Base-by-base conservation (phyloP, 2,329 filamentous ascomycete genomes). In the Penicillium freii region DNA sequence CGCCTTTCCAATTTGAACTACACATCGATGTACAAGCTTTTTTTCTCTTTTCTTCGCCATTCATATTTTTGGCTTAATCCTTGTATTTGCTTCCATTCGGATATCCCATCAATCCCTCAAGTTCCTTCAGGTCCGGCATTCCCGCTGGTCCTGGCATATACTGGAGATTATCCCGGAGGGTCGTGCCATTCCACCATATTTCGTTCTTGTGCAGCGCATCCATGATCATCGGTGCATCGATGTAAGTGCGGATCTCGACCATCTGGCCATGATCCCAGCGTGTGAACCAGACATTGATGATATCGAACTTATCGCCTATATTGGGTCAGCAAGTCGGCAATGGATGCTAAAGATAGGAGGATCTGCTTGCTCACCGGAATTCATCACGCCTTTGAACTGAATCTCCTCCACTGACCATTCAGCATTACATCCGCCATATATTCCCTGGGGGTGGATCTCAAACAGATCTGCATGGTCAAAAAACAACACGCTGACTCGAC, bases 261-360 rank as follows among this genome's bases (percentile, higher is more conserved):
- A 73, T 73, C 48, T 73, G 69, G 4, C 62, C 63, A 5, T 58
- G 29, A 49, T 70, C 17, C 71, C 71, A 73, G 38, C 66, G 61
- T 11, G 69, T 73, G 23, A 72, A 66, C 71, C 71, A 73, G 7
- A 72, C 69, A 49, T 72, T 73, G 44, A 68, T 60, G 23, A 71
- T 69, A 17, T 73, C 69, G 38, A 73, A 73, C 7, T 39, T 38
- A 25, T 69, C 65, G 0, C 69, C 70, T 72, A 21, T 44, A 5
- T n/a, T 42, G 11, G 11, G 44, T 54, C 46, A 59, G 36, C 9
- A 19, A 42, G 36, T 45, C 46, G 54, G 36, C 21, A 19, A 53
- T 33, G 31, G 31, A 33, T 15, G n/a, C 21, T 36, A 23, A 27
- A 46, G 33, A 29, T 33, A 15, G 5, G 23, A 46, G 15, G 29